Evolutionary conservation across 345 rosid genomes (phyloP), one percentile per base, ranked within the genome.

Genomic region (Nasturtium officinale): DNA sequence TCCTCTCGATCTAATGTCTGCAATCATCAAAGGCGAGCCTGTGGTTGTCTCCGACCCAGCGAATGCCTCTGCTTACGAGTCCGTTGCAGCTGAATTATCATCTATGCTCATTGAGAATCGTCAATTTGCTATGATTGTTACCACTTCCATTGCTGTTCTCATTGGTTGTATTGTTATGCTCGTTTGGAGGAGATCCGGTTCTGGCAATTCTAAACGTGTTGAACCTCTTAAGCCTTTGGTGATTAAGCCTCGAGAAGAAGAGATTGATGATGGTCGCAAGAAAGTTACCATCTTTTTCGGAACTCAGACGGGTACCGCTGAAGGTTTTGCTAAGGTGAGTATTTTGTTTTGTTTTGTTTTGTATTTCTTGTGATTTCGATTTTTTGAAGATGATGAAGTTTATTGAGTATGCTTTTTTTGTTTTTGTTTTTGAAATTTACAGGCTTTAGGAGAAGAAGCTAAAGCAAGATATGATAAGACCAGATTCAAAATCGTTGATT

Each of bases 221-320:
- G 85, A 76, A 45, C 84, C 85, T 63, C 89, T 81, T 10, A 88
- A 83, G 80, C 90, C 90, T 38, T 69, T 86, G 79, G 65, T 84
- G 35, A 74, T 83, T 38, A 83, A 85, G 66, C 85, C 83, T 67
- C 78, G 65, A 1, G 98, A 92, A 23, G 77, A 74, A 0, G 97
- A 90, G 60, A 83, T 69, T 23, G 97, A 87, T 32, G 97, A 90
- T 45, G 98, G 96, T 12, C 81, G 85, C 68, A 82, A 84, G 64
- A 95, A 83, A 65, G 87, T 91, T 37, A 86, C 96, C 7, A 74
- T 95, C 80, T 90, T 95, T 71, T 95, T 87, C 73, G 99, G 97
- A 8, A 95, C 98, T 0, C 99, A 91, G 69, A 95, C 98, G 1
- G 99, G 98, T 0, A 95, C 99, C 3, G 97, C 99, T 1, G 99